Percentiles rank a stretch among this genome's conserved stretches.
phyloP scores from a whole-genome alignment of 495 filamentous ascomycete species.

The Lasiosphaeria miniovina region DNA sequence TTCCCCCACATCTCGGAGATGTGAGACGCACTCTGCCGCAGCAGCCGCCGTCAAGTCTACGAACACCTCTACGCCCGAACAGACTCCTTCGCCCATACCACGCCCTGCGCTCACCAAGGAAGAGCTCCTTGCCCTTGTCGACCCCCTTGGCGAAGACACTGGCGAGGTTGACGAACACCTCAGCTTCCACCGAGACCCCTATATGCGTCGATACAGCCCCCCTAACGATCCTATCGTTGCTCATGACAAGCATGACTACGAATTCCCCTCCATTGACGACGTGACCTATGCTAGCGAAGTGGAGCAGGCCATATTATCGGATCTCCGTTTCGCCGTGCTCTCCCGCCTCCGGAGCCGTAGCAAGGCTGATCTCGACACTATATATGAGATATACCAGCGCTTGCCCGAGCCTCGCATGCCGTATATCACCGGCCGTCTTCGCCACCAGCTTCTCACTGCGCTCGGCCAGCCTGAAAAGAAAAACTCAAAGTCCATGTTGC shows the following conservation, averaged over 20 bases:
- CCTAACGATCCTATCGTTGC: conserved; percentile 44
- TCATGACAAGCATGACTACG: conserved; percentile 40
- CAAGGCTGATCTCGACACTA: conserved; percentile 32
- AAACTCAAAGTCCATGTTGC: conserved; percentile 61
- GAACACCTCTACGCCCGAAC: not conserved
- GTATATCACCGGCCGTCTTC: conserved; percentile 54
- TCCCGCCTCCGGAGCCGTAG: conserved; percentile 31
- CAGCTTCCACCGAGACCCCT: conserved; percentile 42
- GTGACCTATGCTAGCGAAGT: conserved; percentile 22
- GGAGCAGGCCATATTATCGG: conserved; percentile 25
- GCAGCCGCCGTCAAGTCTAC: conserved; percentile 10
- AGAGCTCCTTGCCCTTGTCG: conserved; percentile 48
- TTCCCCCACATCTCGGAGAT: conserved; percentile 11
- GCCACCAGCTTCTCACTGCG: conserved; percentile 63
- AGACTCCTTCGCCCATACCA: not conserved
- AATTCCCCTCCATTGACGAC: conserved; percentile 42
- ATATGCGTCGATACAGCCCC: conserved; percentile 45
- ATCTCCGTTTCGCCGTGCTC: conserved; percentile 33
- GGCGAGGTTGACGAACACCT: conserved; percentile 46
- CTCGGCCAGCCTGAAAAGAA: conserved; percentile 62
- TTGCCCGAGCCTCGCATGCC: conserved; percentile 61
- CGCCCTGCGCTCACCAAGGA: conserved; percentile 25
- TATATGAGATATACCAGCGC: conserved; percentile 43
- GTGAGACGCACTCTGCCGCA: conserved; percentile 19
- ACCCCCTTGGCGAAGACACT: conserved; percentile 38